Evolutionary conservation across 257 asterid genomes (phyloP), one percentile per base, ranked within the genome.

Genomic region (Anisodus tanguticus): DNA sequence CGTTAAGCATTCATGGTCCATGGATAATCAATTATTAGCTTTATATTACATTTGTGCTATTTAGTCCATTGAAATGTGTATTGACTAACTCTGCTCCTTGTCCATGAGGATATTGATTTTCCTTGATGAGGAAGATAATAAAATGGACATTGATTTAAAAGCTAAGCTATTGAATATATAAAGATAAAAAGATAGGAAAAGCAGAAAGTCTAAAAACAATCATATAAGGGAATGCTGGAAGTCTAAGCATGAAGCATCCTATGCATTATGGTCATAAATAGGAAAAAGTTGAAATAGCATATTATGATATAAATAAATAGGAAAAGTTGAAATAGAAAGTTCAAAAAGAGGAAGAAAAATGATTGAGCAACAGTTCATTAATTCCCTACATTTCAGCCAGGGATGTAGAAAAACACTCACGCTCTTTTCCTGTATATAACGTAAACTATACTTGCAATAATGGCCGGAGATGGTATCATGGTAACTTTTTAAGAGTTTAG

Each of bases 191-290:
- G 67, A 43, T 5, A 51, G 35, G 76, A 16, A n/a, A 81, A 67
- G 53, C 84, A 62, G 87, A 71, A 83, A 78, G 80, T 81, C 85
- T 77, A 58, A n/a, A 69, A 53, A 83, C 83, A 87, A 84, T 90
- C 88, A 89, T 87, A 71, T 26, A 70, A 67, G 39, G 39, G 78
- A 63, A 59, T 81, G 86, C 64, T 89, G 88, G 82, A 88, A 87
- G 90, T 82, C 64, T 35, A 88, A 86, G 97, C 93, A 93, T 92
- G 57, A 88, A 86, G 96, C 92, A 93, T 92, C 96, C 92, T 83
- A 90, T 31, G 94, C 88, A 86, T 82, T 77, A 70, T 76, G 57
- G 69, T 69, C 37, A 49, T 26, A 58, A 83, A 49, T 49, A 77
- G 64, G 45, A 77, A 8, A 17, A 26, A 60, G 47, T 11, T 22